phyloP scores from a whole-genome alignment of 108 stramenopile genomes.

The Cyclotella baltica region DNA sequence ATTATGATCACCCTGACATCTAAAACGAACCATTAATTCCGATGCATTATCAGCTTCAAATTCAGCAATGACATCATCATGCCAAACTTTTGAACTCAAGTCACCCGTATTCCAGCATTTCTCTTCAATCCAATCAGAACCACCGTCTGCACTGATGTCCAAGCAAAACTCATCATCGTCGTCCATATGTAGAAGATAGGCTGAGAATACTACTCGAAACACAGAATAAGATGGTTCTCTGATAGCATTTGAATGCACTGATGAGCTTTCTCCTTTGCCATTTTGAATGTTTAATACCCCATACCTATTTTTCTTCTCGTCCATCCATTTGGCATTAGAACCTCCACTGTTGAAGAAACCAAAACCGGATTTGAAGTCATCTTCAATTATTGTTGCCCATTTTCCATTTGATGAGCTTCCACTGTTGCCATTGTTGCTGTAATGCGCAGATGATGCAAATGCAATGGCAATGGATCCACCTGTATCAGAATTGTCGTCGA shows the following conservation, averaged over 20 bases:
- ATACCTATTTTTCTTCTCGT: constrained; percentile 8
- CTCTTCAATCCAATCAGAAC: constrained; percentile 10
- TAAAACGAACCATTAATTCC: constrained; percentile 11
- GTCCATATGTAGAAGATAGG: constrained; percentile 11
- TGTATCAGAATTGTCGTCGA: background rate
- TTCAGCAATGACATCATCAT: constrained; percentile 21
- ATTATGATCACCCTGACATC: background rate
- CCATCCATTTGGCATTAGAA: constrained; percentile 2
- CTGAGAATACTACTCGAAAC: constrained; percentile 21
- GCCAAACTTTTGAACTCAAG: constrained; percentile 14
- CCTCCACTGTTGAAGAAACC: constrained; percentile 27
- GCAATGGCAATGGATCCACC: background rate
- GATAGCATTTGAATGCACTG: constrained; percentile 20
- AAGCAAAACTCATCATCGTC: constrained; percentile 28
- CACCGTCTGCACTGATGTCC: constrained; percentile 20
- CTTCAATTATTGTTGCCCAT: constrained; percentile 18
- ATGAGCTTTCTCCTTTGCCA: background rate
- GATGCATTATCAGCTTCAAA: constrained; percentile 12
- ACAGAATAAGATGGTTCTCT: constrained; percentile 8
- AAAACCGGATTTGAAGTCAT: background rate
- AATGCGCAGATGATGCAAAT: background rate
- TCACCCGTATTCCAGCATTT: constrained; percentile 26
- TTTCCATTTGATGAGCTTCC: background rate
- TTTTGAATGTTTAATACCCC: constrained; percentile 15
- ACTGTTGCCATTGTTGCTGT: background rate